A percentile compares a stretch with the other conserved stretches of the same genome.
Evolutionary conservation across 805 yeast species (phyloP).

Genomic region (Saccharomycopsis schoenii): DNA sequence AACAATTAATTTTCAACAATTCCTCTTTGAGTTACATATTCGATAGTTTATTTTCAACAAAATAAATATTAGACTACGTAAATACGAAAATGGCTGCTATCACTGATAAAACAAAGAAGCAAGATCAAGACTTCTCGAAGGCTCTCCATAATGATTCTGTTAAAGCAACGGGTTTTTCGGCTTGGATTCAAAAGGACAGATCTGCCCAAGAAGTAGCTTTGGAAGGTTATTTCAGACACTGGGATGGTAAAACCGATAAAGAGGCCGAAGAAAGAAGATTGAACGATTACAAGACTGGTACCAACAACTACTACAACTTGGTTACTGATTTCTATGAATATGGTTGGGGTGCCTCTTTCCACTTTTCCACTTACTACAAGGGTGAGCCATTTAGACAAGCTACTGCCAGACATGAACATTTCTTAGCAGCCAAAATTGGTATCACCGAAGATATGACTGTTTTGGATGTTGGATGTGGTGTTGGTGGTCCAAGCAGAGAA

Average conservation of each 20-base stretch:
- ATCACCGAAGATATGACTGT: slow-evolving; percentile 74
- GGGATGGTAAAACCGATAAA: slow-evolving; percentile 83
- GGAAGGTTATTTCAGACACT: slow-evolving; percentile 87
- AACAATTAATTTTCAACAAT: background rate
- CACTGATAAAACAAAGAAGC: slow-evolving; percentile 11
- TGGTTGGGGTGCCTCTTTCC: slow-evolving; percentile 99
- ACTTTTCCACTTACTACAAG: slow-evolving; percentile 84
- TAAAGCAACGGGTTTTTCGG: slow-evolving; percentile 60
- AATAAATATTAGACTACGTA: background rate
- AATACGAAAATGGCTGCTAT: background rate
- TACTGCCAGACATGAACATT: slow-evolving; percentile 95
- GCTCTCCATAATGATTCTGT: slow-evolving; percentile 67
- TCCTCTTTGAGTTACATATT: background rate
- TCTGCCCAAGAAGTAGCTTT: slow-evolving; percentile 76
- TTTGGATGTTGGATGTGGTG: slow-evolving; percentile 98
- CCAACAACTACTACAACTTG: slow-evolving; percentile 92
- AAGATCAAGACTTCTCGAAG: slow-evolving; percentile 50
- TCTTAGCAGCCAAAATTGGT: slow-evolving; percentile 78
- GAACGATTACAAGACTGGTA: slow-evolving; percentile 78
- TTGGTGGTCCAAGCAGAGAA: slow-evolving; percentile 98
- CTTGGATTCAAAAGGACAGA: slow-evolving; percentile 68
- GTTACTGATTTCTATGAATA: slow-evolving; percentile 98
- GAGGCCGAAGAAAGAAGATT: slow-evolving; percentile 66
- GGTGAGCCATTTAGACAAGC: slow-evolving; percentile 95
- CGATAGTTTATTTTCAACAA: background rate